Evolutionary conservation across 805 yeast species (phyloP).

Genomic region (Metschnikowia reukaufii): DNA sequence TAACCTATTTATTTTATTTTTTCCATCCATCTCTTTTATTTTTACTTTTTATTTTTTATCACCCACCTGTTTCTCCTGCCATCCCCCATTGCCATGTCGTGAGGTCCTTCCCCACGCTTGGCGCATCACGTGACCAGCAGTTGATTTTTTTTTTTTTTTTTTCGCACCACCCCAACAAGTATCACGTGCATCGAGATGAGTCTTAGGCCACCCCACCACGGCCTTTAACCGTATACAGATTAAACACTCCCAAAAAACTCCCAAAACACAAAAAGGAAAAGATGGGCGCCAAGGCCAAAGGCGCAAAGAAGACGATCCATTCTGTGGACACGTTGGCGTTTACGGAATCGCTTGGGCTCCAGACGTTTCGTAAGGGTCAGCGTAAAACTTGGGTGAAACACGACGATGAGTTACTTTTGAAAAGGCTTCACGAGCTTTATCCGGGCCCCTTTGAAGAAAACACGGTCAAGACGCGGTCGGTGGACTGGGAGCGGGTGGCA

Average conservation of each 20-base stretch:
- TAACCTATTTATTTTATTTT: background rate
- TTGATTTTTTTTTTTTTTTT: too few relatives aligned
- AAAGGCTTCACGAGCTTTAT: slow-evolving; percentile 40
- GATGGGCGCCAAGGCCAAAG: slow-evolving; percentile 9
- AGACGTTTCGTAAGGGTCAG: slow-evolving; percentile 62
- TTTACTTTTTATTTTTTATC: background rate
- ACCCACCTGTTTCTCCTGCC: background rate
- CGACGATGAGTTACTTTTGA: slow-evolving; percentile 60
- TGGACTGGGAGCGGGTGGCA: slow-evolving; percentile 66
- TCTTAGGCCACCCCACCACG: too few relatives aligned
- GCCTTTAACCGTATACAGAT: too few relatives aligned
- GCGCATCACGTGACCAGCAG: too few relatives aligned
- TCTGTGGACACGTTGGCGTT: slow-evolving; percentile 53
- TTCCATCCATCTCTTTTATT: background rate
- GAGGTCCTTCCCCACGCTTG: background rate
- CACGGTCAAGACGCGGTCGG: slow-evolving; percentile 35
- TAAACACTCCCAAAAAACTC: background rate
- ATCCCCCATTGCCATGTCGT: background rate
- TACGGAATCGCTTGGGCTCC: slow-evolving; percentile 72
- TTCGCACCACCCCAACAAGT: too few relatives aligned
- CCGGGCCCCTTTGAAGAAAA: slow-evolving; percentile 20
- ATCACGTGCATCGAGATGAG: too few relatives aligned
- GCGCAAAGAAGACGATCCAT: slow-evolving; percentile 8
- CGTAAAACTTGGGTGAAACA: slow-evolving; percentile 73
- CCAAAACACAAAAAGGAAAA: background rate